Conservation (phyloP, 176 grass and related monocot species). For the Zoysia pacifica region DNA sequence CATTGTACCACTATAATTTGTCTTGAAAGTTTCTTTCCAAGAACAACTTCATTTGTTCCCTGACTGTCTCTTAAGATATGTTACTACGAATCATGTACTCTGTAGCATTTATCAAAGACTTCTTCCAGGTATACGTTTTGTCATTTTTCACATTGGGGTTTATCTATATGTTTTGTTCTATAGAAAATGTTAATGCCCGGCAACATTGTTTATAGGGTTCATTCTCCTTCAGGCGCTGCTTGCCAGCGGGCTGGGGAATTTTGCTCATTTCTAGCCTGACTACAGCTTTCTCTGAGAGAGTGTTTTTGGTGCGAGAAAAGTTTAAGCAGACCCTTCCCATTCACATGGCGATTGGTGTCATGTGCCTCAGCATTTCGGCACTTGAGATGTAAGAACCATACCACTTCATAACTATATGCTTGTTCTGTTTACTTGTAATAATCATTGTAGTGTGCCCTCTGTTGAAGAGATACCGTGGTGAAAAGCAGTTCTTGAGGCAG, state of each 20-base stretch:
- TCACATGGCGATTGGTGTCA: conserved; percentile 70
- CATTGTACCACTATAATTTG: conserved; percentile 21
- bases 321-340: conserved; percentile 82
- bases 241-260: conserved; percentile 79
- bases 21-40: conserved; percentile 1
- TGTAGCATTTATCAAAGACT: conserved; percentile 73
- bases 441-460: conserved; percentile 3
- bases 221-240: conserved; percentile 72
- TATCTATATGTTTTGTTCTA: background rate
- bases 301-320: conserved; percentile 62
- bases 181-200: background rate
- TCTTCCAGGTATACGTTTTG: conserved; percentile 71
- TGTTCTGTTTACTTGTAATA: background rate
- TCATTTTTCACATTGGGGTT: conserved; percentile 16
- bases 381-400: conserved; percentile 68
- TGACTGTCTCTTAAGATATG: conserved; percentile 79
- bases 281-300: conserved; percentile 72
- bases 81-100: conserved; percentile 79
- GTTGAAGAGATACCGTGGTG: conserved; percentile 67
- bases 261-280: conserved; percentile 66
- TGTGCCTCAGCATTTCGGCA: conserved; percentile 63
- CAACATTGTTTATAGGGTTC: conserved; percentile 47
- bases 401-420: background rate
- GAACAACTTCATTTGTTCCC: conserved; percentile 42
- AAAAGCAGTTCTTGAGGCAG: conserved; percentile 77